Evolutionary conservation across 1,284 basidiomycete species (phyloP).

Genomic region (Meira miltonrushii): DNA sequence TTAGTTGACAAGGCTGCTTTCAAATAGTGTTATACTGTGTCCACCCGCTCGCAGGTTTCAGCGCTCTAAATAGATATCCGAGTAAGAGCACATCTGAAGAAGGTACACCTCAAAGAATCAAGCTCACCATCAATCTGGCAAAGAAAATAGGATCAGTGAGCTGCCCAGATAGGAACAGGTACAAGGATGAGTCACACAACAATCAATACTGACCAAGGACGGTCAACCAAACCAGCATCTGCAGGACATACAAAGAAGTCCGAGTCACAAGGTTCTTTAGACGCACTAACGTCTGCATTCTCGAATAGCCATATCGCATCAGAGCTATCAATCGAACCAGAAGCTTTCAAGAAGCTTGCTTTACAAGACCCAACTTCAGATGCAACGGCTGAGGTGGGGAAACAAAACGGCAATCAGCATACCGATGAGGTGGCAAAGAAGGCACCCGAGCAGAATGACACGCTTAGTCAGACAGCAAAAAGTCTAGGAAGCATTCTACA

Average conservation of each 20-base stretch:
- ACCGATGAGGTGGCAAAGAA: too few species aligned
- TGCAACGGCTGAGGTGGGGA: neutral
- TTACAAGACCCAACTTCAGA: conserved; percentile 1
- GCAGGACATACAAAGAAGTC: too few species aligned
- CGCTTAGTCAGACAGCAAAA: neutral
- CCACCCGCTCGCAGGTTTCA: neutral
- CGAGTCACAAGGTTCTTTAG: conserved; percentile 18
- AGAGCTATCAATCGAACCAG: conserved; percentile 2
- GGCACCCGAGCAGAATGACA: neutral
- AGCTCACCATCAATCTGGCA: too few species aligned
- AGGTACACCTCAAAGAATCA: too few species aligned
- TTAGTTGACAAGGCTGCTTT: too few species aligned
- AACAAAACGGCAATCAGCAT: too few species aligned
- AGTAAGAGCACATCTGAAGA: too few species aligned
- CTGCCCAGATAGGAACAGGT: neutral
- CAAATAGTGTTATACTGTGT: neutral
- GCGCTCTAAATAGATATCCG: neutral
- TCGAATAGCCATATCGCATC: conserved; percentile 14
- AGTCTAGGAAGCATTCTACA: conserved; percentile 26
- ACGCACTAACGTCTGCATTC: conserved; percentile 30
- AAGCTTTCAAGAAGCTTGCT: conserved; percentile 9
- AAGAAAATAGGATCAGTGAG: too few species aligned
- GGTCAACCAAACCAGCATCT: too few species aligned
- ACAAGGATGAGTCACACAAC: neutral
- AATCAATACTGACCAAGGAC: neutral